Percentiles rank a stretch among this genome's conserved stretches.
Conservation (phyloP, 2,329 filamentous ascomycete genomes). For the Grosmannia huntii region DNA sequence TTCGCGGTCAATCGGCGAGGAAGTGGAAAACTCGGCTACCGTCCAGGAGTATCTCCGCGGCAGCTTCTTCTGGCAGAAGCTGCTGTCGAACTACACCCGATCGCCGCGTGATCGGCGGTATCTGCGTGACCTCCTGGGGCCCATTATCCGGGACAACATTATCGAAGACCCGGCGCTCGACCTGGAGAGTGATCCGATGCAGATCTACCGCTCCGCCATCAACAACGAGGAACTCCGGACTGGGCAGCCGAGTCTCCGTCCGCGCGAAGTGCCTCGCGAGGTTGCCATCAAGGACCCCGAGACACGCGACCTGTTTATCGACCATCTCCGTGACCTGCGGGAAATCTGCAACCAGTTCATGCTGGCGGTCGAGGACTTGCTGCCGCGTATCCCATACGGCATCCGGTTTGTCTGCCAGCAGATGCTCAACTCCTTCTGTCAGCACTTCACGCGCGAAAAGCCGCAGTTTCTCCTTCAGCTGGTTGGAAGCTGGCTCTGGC, state of each 20-base stretch:
- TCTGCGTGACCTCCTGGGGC: conserved; percentile 72
- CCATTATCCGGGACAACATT: conserved; percentile 80
- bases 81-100: conserved; percentile 76
- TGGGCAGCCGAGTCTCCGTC: conserved; percentile 67
- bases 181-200: conserved; percentile 91
- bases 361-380: conserved; percentile 62
- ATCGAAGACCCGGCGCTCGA: conserved; percentile 85
- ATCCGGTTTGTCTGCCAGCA: conserved; percentile 79
- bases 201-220: conserved; percentile 90
- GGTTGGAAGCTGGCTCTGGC: conserved; percentile 87
- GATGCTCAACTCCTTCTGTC: conserved; percentile 64
- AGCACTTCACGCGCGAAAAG: conserved; percentile 69
- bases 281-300: conserved; percentile 93
- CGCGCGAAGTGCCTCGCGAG: conserved; percentile 76
- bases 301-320: conserved; percentile 83
- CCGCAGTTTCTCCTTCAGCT: conserved; percentile 68
- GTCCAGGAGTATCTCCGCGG: conserved; percentile 79
- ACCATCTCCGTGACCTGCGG: conserved; percentile 82
- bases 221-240: conserved; percentile 96
- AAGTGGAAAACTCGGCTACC: conserved; percentile 59
- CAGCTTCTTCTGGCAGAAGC: conserved; percentile 85
- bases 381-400: conserved; percentile 86
- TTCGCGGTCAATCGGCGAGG: conserved; percentile 68
- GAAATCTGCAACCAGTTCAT: conserved; percentile 94
- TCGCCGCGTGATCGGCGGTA: conserved; percentile 89